Conservation (phyloP, 2,329 filamentous ascomycete species). For the Diaporthe sp. region DNA sequence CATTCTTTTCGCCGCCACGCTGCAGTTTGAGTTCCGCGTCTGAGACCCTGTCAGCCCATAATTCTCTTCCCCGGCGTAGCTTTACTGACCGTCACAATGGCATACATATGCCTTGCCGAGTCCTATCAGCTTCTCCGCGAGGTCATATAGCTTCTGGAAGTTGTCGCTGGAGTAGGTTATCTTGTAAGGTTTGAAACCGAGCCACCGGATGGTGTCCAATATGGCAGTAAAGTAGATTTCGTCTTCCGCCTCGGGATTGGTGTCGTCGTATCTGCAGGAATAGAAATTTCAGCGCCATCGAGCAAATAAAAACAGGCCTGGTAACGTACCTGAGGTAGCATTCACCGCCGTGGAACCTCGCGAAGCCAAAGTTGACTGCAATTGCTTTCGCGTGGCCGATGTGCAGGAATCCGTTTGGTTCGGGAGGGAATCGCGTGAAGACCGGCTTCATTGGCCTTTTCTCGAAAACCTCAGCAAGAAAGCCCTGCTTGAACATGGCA, state of each 20-base stretch:
- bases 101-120: constrained; percentile 84
- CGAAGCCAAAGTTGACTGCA: constrained; percentile 96
- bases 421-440: constrained; percentile 81
- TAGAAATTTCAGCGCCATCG: constrained; percentile 50
- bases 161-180: constrained; percentile 93
- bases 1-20: constrained; percentile 79
- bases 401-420: constrained; percentile 94
- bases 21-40: constrained; percentile 87
- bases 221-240: constrained; percentile 92
- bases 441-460: constrained; percentile 71
- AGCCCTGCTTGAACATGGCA: constrained; percentile 84
- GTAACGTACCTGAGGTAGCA: constrained; percentile 31
- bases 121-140: constrained; percentile 85
- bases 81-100: constrained; percentile 70
- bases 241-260: constrained; percentile 93
- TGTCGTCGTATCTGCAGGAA: constrained; percentile 87
- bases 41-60: background rate
- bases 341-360: constrained; percentile 81
- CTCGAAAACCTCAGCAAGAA: constrained; percentile 77
- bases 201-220: constrained; percentile 86
- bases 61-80: background rate
- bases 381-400: constrained; percentile 97
- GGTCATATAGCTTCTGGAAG: constrained; percentile 87
- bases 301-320: background rate
- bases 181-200: constrained; percentile 80